phyloP scores from a whole-genome alignment of 495 filamentous ascomycete genomes.

The Penicillium ucsense region DNA sequence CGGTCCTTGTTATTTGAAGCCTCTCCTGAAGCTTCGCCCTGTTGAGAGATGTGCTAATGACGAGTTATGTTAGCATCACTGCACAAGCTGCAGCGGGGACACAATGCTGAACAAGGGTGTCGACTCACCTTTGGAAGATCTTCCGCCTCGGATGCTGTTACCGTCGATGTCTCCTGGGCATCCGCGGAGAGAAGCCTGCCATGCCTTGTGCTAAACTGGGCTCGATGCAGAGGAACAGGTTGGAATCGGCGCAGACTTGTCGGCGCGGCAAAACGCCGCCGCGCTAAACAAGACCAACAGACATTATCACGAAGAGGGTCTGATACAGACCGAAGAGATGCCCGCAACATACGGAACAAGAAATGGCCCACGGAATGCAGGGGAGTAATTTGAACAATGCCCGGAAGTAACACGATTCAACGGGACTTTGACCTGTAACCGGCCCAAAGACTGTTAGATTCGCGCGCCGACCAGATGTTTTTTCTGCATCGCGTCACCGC shows the following conservation, averaged over 20 bases:
- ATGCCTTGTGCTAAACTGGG: constrained; percentile 1
- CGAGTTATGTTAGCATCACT: no score
- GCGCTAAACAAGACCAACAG: constrained; percentile 28
- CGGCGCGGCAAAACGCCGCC: constrained; percentile 14
- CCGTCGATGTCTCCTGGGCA: neutral
- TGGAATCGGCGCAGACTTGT: constrained; percentile 22
- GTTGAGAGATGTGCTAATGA: neutral
- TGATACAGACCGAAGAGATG: constrained; percentile 31
- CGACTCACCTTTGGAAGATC: neutral
- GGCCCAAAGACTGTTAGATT: neutral
- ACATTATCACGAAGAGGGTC: constrained; percentile 30
- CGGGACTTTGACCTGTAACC: neutral
- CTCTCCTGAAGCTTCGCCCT: neutral
- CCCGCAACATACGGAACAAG: constrained; percentile 31
- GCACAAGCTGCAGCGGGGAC: no score
- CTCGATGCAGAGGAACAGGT: constrained; percentile 7
- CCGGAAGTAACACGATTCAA: neutral
- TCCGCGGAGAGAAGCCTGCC: neutral
- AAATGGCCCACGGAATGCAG: neutral
- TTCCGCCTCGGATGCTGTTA: neutral
- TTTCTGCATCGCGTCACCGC: constrained; percentile 18
- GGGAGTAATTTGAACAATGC: constrained; percentile 1
- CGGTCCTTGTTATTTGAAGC: no score
- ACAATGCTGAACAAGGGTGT: no score
- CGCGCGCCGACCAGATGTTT: constrained; percentile 8